Evolutionary conservation across 345 rosid genomes (phyloP).

Genomic region (Pistacia integerrima): DNA sequence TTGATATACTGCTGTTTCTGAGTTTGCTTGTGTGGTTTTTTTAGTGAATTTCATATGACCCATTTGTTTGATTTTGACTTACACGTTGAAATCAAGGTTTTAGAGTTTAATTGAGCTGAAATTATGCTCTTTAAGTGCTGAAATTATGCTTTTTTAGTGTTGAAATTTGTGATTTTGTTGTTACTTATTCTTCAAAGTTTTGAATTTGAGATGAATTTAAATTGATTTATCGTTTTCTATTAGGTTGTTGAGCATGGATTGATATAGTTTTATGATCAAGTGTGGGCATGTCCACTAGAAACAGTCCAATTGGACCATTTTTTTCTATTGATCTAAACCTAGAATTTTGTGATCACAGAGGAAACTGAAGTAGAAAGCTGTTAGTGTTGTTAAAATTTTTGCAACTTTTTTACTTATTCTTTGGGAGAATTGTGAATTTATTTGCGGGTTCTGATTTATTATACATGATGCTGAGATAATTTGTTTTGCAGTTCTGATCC

Average conservation of each 20-base stretch:
- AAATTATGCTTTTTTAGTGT: not conserved
- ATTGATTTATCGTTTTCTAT: not conserved
- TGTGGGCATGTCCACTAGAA: slow-evolving; percentile 2
- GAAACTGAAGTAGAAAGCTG: not conserved
- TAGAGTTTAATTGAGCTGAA: not conserved
- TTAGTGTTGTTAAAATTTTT: not conserved
- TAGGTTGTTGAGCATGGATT: not conserved
- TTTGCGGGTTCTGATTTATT: not conserved
- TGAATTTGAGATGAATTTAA: not conserved
- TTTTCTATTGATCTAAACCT: not conserved
- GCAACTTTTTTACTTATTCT: not conserved
- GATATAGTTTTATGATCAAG: not conserved
- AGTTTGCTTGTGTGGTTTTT: not conserved
- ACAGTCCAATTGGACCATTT: not conserved
- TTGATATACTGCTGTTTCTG: not conserved
- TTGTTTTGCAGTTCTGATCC: not conserved
- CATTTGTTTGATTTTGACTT: not conserved
- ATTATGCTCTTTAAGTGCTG: not conserved
- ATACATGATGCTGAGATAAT: not conserved
- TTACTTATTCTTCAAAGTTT: not conserved
- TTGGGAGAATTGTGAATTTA: not conserved
- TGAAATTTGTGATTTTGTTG: not conserved
- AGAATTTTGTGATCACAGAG: not conserved
- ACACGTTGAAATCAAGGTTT: not conserved
- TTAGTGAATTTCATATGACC: not conserved